Evolutionary conservation across 306 rosid species (phyloP).

Genomic region (Cucumis melo): DNA sequence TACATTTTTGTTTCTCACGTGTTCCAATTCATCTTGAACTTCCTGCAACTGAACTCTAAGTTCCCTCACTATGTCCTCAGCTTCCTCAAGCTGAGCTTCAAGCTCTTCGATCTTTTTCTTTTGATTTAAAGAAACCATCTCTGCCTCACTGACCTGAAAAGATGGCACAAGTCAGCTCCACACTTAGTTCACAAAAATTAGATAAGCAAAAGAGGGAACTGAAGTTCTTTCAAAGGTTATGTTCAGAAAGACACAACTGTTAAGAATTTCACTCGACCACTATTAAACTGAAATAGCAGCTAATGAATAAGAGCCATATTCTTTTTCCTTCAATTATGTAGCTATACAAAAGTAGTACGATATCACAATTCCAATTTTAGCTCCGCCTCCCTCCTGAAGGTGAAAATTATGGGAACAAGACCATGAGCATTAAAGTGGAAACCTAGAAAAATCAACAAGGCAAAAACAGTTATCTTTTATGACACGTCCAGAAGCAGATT

Average conservation of each 20-base stretch:
- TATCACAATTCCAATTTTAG: background rate
- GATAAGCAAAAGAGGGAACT: background rate
- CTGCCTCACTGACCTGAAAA: conserved; percentile 52
- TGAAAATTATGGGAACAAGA: background rate
- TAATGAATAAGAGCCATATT: background rate
- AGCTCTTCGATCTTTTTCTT: conserved; percentile 66
- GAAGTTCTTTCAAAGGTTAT: background rate
- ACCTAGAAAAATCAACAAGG: background rate
- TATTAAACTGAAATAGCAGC: background rate
- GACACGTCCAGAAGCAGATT: background rate
- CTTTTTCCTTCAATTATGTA: background rate
- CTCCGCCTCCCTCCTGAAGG: background rate
- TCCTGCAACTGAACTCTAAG: conserved; percentile 65
- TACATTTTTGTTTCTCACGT: conserved; percentile 24
- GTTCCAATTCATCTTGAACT: conserved; percentile 53
- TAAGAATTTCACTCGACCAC: background rate
- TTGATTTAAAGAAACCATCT: conserved; percentile 35
- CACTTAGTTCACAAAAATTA: conserved; percentile 5
- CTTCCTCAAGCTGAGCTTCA: conserved; percentile 86
- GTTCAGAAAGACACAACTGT: background rate
- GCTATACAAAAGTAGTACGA: background rate
- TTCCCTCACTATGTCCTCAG: conserved; percentile 70
- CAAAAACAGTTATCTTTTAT: background rate
- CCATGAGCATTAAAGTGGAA: background rate
- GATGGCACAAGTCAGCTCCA: background rate